Evolutionary conservation across 192 early-diverging fungal genomes (phyloP).

Genomic region (Backusella circina): DNA sequence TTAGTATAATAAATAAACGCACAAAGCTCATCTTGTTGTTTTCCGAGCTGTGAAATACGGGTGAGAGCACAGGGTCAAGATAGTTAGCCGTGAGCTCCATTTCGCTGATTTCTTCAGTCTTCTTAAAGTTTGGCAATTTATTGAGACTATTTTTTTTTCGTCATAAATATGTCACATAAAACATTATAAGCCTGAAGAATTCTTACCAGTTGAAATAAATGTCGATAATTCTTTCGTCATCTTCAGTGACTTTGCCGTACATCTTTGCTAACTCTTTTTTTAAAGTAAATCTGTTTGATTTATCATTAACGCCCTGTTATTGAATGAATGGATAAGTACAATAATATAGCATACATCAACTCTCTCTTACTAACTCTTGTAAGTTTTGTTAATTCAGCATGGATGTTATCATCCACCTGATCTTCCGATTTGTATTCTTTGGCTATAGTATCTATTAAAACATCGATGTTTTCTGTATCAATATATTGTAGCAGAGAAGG

Average conservation of each 20-base stretch:
- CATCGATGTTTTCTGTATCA: constrained; percentile 1
- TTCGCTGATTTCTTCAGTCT: not conserved
- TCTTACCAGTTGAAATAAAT: constrained; percentile 9
- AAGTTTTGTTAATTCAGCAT: not conserved
- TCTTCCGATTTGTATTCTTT: constrained; percentile 4
- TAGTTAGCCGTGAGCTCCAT: not conserved
- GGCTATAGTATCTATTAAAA: constrained; percentile 4
- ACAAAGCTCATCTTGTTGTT: too few species aligned
- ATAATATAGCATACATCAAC: constrained; percentile 1
- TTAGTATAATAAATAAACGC: too few species aligned
- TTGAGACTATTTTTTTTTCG: constrained; percentile 4
- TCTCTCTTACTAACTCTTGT: constrained; percentile 4
- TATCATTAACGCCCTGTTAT: not conserved
- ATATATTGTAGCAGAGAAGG: not conserved
- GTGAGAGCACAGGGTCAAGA: not conserved
- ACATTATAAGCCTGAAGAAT: not conserved
- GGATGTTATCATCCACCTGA: not conserved
- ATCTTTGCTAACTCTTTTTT: not conserved
- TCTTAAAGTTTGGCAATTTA: not conserved
- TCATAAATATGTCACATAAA: constrained; percentile 1
- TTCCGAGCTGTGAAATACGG: not conserved
- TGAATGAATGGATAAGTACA: not conserved
- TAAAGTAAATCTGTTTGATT: not conserved
- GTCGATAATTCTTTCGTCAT: not conserved
- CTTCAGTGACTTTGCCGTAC: not conserved